phyloP scores from a whole-genome alignment of 1,139 yeast species.

The Suhomyces coccinellae region DNA sequence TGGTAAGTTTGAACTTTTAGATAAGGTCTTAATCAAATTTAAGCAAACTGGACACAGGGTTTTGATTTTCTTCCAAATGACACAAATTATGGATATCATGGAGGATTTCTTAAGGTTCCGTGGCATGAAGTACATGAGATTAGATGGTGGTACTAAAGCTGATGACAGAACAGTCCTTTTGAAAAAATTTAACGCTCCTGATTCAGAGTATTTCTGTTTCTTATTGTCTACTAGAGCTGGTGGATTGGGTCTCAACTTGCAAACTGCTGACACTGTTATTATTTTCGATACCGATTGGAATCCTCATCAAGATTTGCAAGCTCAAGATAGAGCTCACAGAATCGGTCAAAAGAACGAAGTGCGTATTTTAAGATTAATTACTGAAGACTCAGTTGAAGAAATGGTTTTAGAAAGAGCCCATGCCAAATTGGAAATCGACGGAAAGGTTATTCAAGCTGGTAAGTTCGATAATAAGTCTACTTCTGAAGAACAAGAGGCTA shows the following conservation, averaged over 20 bases:
- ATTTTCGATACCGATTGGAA: slow-evolving; percentile 91
- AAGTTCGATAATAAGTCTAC: slow-evolving; percentile 81
- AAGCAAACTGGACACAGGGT: slow-evolving; percentile 77
- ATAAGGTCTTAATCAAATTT: slow-evolving; percentile 72
- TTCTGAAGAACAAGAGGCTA: slow-evolving; percentile 79
- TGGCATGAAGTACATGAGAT: slow-evolving; percentile 67
- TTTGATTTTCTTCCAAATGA: slow-evolving; percentile 82
- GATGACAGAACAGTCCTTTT: slow-evolving; percentile 75
- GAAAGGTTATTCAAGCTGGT: slow-evolving; percentile 88
- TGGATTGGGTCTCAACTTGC: slow-evolving; percentile 82
- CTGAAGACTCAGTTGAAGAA: slow-evolving; percentile 82
- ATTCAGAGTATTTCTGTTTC: slow-evolving; percentile 75
- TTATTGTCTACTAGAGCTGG: slow-evolving; percentile 85
- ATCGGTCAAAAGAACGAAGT: slow-evolving; percentile 89
- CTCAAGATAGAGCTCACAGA: slow-evolving; percentile 89
- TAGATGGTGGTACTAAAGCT: slow-evolving; percentile 82
- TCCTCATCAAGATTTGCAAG: slow-evolving; percentile 90
- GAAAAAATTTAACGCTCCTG: slow-evolving; percentile 68
- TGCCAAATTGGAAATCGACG: slow-evolving; percentile 80
- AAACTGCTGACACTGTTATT: slow-evolving; percentile 86
- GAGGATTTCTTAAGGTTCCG: slow-evolving; percentile 73
- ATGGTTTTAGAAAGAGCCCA: slow-evolving; percentile 80
- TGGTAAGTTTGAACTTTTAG: slow-evolving; percentile 79
- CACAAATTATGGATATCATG: slow-evolving; percentile 87
- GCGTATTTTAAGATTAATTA: slow-evolving; percentile 73